Conservation (phyloP, 2,329 filamentous ascomycete genomes). For the Aureobasidium melanogenum region DNA sequence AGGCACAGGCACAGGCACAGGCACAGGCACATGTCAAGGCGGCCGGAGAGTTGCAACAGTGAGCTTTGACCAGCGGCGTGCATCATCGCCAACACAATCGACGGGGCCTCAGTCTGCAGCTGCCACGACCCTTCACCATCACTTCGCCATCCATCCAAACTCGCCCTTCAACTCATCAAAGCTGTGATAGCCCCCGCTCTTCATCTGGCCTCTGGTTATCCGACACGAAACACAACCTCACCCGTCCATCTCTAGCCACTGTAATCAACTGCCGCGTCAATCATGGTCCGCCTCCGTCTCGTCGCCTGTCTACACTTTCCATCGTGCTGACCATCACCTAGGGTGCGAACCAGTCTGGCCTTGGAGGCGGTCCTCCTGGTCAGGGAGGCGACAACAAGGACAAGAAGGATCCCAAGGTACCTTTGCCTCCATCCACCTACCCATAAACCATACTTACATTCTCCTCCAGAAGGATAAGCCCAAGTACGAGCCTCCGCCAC, state of each 20-base stretch:
- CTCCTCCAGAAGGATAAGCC: conserved; percentile 93
- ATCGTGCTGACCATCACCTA: conserved; percentile 27
- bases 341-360: conserved; percentile 82
- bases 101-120: not conserved
- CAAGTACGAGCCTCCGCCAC: conserved; percentile 97
- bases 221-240: not conserved
- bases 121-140: not conserved
- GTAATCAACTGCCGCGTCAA: not conserved
- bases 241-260: not conserved
- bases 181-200: not conserved
- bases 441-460: not conserved
- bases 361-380: conserved; percentile 59
- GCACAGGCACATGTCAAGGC: not conserved
- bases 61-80: not conserved
- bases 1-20: no score
- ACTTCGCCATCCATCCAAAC: not conserved
- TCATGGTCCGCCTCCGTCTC: conserved; percentile 8
- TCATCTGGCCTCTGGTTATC: not conserved
- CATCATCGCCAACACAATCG: conserved; percentile 4
- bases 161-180: not conserved
- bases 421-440: conserved; percentile 2
- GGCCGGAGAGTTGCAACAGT: not conserved
- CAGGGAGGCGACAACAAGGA: conserved; percentile 65
- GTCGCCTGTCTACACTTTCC: not conserved
- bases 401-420: conserved; percentile 65